A percentile compares a stretch with the other conserved stretches of the same genome.
These are phyloP conservation scores for Jatropha multifida DNA, from an alignment of 441 rosid genomes.

Conservation along the genomic window DNA sequence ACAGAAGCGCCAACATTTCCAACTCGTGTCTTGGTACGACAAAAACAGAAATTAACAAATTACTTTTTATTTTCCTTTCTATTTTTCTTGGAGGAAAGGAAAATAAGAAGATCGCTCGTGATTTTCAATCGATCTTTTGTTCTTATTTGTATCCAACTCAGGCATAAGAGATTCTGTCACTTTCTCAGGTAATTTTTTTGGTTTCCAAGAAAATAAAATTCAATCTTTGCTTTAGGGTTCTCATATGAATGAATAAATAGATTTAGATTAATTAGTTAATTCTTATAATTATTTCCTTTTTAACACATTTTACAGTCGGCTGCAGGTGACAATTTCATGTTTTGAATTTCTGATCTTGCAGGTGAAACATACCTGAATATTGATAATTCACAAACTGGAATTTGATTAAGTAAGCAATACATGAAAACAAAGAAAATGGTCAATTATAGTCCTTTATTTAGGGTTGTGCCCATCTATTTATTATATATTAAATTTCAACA, in stretches of 20 bases:
- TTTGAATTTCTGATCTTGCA: too few relatives aligned
- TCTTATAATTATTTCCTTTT: too few relatives aligned
- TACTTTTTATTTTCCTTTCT: background rate
- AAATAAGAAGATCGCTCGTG: background rate
- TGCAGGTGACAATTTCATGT: too few relatives aligned
- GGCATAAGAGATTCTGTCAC: conserved; percentile 11
- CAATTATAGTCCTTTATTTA: too few relatives aligned
- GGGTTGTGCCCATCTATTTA: too few relatives aligned
- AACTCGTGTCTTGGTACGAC: conserved; percentile 19
- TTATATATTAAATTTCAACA: background rate
- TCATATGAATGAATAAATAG: background rate
- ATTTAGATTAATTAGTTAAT: background rate
- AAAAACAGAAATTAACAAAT: background rate
- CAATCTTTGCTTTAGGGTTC: background rate
- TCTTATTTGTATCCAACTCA: conserved; percentile 9
- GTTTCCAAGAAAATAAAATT: background rate
- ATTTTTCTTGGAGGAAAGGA: background rate
- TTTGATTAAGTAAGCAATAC: too few relatives aligned
- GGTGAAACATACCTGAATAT: too few relatives aligned
- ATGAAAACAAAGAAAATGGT: too few relatives aligned
- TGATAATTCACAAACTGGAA: too few relatives aligned
- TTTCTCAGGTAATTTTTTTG: conserved; percentile 28
- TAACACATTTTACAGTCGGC: too few relatives aligned
- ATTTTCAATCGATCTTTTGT: conserved; percentile 5
- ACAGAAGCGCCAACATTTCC: conserved; percentile 39